A percentile compares a stretch with the other conserved stretches of the same genome.
These are phyloP conservation scores for Akanthomyces uredinophilus DNA, from an alignment of 2,329 filamentous ascomycete genomes.

Conservation along the genomic window DNA sequence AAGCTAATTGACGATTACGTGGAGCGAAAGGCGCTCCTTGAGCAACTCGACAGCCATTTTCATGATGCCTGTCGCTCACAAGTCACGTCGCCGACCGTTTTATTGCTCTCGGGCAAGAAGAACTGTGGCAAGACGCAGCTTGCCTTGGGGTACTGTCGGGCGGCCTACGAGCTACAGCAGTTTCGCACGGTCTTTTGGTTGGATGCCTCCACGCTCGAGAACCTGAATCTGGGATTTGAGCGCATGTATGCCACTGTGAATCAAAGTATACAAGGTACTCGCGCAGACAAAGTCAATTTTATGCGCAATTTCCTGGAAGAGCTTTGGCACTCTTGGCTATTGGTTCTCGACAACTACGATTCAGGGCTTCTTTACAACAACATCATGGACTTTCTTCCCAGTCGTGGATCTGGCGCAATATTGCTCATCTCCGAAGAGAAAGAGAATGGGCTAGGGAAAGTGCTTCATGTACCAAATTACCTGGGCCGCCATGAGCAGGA, in stretches of 20 bases:
- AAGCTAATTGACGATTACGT: background rate
- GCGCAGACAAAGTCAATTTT: slow-evolving; percentile 3
- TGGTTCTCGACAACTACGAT: slow-evolving; percentile 10
- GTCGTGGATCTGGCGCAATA: slow-evolving; percentile 1
- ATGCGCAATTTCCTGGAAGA: slow-evolving; percentile 3
- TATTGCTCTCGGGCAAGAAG: slow-evolving; percentile 5
- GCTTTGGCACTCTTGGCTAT: slow-evolving; percentile 9
- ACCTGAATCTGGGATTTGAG: slow-evolving; percentile 4
- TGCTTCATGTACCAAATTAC: slow-evolving; percentile 3
- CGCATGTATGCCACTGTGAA: slow-evolving; percentile 9
- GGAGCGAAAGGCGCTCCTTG: background rate
- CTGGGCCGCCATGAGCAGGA: background rate
- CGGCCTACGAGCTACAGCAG: slow-evolving; percentile 5
- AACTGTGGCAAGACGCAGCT: slow-evolving; percentile 7
- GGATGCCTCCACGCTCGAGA: slow-evolving; percentile 10
- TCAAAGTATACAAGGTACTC: background rate
- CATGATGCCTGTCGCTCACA: slow-evolving; percentile 8
- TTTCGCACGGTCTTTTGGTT: slow-evolving; percentile 11
- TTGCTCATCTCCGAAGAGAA: background rate
- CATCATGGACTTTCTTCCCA: slow-evolving; percentile 9
- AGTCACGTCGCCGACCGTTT: background rate
- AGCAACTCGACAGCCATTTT: slow-evolving; percentile 1
- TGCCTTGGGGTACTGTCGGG: slow-evolving; percentile 6
- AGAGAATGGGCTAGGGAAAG: slow-evolving; percentile 10
- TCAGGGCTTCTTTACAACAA: slow-evolving; percentile 8